These are phyloP conservation scores for Linanthus parryae DNA, from an alignment of 148 eudicot genomes.

Conservation along the genomic window DNA sequence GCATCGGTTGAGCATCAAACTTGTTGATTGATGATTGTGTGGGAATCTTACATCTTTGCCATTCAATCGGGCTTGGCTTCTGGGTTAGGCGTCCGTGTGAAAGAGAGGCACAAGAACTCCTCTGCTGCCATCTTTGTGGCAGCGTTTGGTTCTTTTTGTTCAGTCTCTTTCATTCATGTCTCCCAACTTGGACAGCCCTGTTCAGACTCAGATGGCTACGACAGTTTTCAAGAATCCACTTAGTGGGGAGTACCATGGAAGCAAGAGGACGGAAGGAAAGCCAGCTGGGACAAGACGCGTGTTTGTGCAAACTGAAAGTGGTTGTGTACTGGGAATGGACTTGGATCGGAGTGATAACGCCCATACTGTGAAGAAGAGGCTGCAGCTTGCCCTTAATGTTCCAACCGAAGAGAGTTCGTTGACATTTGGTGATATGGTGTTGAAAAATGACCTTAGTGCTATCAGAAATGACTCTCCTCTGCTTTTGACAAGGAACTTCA, in stretches of 20 bases:
- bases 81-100: conserved; percentile 5
- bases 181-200: conserved; percentile 17
- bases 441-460: conserved; percentile 25
- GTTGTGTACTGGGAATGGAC: conserved; percentile 30
- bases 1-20: neutral
- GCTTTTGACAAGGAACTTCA: conserved; percentile 21
- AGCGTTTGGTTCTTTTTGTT: neutral
- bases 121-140: neutral
- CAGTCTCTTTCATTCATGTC: conserved; percentile 7
- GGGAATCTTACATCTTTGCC: neutral
- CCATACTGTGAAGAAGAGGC: conserved; percentile 28
- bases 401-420: conserved; percentile 30
- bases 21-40: conserved; percentile 2
- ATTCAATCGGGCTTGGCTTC: neutral
- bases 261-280: conserved; percentile 11
- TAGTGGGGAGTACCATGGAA: conserved; percentile 9
- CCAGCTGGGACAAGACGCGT: conserved; percentile 22
- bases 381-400: conserved; percentile 24
- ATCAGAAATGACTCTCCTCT: conserved; percentile 23
- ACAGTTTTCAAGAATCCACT: conserved; percentile 12
- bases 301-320: conserved; percentile 31
- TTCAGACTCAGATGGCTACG: conserved; percentile 27
- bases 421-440: conserved; percentile 26
- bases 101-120: conserved; percentile 12
- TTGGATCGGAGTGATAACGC: conserved; percentile 24